These are phyloP conservation scores for Boletus chippewaensis DNA, from an alignment of 1,284 basidiomycete species.

Conservation along the genomic window DNA sequence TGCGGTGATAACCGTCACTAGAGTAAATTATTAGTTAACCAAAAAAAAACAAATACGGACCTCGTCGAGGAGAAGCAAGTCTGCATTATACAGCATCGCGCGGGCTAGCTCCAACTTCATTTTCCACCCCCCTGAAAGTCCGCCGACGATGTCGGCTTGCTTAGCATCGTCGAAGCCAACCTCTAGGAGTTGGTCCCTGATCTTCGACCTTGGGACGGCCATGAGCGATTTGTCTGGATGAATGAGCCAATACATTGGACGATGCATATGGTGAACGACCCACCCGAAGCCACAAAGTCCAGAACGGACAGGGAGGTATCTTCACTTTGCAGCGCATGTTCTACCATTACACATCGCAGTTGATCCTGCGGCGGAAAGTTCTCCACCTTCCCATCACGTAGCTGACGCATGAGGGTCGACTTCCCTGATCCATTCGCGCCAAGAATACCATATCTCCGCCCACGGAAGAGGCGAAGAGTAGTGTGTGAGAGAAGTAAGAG, in stretches of 20 bases:
- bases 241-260: conserved; percentile 6
- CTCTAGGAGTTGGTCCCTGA: conserved; percentile 72
- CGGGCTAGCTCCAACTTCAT: conserved; percentile 93
- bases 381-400: conserved; percentile 92
- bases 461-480: conserved; percentile 83
- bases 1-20: conserved; percentile 21
- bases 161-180: conserved; percentile 90
- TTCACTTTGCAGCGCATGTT: conserved; percentile 93
- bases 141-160: conserved; percentile 82
- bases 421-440: conserved; percentile 96
- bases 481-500: conserved; percentile 95
- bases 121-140: conserved; percentile 98
- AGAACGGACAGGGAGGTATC: conserved; percentile 76
- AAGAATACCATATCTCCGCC: conserved; percentile 91
- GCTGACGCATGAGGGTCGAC: conserved; percentile 93
- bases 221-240: conserved; percentile 54
- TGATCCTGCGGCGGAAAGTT: conserved; percentile 90
- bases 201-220: conserved; percentile 56
- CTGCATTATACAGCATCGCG: conserved; percentile 96
- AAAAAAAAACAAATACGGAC: conserved; percentile 32
- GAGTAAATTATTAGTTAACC: conserved; percentile 20
- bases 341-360: conserved; percentile 90
- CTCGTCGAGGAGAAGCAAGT: conserved; percentile 87
- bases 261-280: conserved; percentile 21
- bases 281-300: conserved; percentile 84